Conservation (phyloP, 805 yeast species). For the Pichia cephalocereana region DNA sequence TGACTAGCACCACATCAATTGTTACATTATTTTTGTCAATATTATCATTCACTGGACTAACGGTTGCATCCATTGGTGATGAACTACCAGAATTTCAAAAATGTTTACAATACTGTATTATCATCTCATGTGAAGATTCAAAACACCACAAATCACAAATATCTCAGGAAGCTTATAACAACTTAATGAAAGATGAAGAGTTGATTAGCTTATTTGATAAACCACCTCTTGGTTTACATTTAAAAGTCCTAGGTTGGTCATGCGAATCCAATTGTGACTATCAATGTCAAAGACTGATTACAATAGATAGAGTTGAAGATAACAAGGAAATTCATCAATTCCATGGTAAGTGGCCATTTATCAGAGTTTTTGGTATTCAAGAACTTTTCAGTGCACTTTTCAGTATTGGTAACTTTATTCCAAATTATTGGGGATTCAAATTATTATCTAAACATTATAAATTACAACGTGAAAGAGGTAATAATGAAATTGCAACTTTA, state of each 20-base stretch:
- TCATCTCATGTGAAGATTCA: slow-evolving; percentile 20
- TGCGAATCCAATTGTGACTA: slow-evolving; percentile 84
- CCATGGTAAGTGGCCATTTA: slow-evolving; percentile 98
- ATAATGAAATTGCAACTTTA: slow-evolving; percentile 18
- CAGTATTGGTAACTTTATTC: slow-evolving; percentile 59
- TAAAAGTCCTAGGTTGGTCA: slow-evolving; percentile 55
- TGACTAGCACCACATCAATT: not conserved
- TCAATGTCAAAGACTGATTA: slow-evolving; percentile 76
- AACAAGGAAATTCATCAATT: slow-evolving; percentile 66
- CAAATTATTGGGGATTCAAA: slow-evolving; percentile 45
- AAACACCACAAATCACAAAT: slow-evolving; percentile 17
- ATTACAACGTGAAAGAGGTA: slow-evolving; percentile 14
- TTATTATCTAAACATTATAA: slow-evolving; percentile 22
- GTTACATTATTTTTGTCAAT: not conserved
- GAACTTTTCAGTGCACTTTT: slow-evolving; percentile 76
- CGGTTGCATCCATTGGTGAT: slow-evolving; percentile 50
- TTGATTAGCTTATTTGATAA: slow-evolving; percentile 29
- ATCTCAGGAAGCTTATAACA: slow-evolving; percentile 18
- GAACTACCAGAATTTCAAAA: slow-evolving; percentile 45
- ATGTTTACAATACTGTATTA: slow-evolving; percentile 45
- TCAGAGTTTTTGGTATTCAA: slow-evolving; percentile 69
- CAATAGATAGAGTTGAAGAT: slow-evolving; percentile 38
- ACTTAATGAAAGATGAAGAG: slow-evolving; percentile 23
- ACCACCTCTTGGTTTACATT: slow-evolving; percentile 32
- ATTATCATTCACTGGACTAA: not conserved